A percentile compares a stretch with the other conserved stretches of the same genome.
Evolutionary conservation across 306 rosid species (phyloP).

Genomic region (Styphnolobium japonicum): DNA sequence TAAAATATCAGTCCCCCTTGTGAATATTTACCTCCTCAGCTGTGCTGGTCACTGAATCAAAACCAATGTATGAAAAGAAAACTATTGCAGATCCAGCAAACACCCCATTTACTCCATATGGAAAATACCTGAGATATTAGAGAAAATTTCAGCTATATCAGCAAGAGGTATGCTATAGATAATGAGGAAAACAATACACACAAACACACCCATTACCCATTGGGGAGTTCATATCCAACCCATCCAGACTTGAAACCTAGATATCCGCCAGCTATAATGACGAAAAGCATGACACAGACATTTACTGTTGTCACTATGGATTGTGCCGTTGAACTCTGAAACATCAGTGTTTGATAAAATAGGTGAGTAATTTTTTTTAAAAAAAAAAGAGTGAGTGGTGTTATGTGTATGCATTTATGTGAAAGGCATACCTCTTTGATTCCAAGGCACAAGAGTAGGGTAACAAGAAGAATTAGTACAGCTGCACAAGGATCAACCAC

Average conservation of each 20-base stretch:
- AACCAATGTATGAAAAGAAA: conserved; percentile 78
- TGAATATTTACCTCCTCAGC: conserved; percentile 70
- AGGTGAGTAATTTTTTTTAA: background rate
- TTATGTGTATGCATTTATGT: background rate
- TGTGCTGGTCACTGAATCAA: conserved; percentile 66
- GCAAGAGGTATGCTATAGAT: background rate
- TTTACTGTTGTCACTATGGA: conserved; percentile 57
- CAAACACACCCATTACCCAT: conserved; percentile 47
- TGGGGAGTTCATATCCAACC: conserved; percentile 66
- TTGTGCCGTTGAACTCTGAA: conserved; percentile 74
- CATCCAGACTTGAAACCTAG: conserved; percentile 65
- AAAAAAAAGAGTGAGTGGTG: background rate
- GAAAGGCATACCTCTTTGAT: conserved; percentile 57
- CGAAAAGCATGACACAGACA: conserved; percentile 56
- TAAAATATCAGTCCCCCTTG: background rate
- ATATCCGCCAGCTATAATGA: conserved; percentile 60
- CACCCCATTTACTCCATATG: conserved; percentile 66
- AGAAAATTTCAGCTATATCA: conserved; percentile 24
- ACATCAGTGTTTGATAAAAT: conserved; percentile 14
- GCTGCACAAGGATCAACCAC: conserved; percentile 83
- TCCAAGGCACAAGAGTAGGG: conserved; percentile 62
- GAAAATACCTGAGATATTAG: conserved; percentile 50
- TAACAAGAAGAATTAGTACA: conserved; percentile 47
- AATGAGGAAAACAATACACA: conserved; percentile 14
- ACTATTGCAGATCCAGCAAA: conserved; percentile 65